Evolutionary conservation across 768 basidiomycete species (phyloP), one percentile per base, ranked within the genome.

Genomic region (Auricularia auricula-judae): DNA sequence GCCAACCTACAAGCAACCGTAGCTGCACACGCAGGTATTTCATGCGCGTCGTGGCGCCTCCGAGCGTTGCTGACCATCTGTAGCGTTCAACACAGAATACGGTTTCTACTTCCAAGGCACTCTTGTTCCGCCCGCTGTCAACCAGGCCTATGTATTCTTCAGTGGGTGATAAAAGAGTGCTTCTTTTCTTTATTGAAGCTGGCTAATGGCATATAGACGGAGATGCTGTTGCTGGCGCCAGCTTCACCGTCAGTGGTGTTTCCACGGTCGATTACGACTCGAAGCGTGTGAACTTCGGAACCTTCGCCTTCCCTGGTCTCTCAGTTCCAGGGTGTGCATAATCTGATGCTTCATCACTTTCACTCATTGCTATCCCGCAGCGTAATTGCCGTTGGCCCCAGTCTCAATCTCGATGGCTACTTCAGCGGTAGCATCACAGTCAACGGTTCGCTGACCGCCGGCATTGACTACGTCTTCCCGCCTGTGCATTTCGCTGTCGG

Each of bases 71-170:
- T 21, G 21, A 18, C 16, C 5, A 8, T 8, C 10, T 18, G 8
- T 12, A 51, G 47, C 18, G 10, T 51, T 43, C 39, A 59, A 64
- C n/a, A 21, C 36, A 51, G 18, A 29, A n/a, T 64, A 56, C 23
- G 64, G 64, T 12, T 64, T 56, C 33, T 64, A 64, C 56, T n/a
- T 62, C 16, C 18, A 64, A 62, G 64, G 29, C 12, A 60, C 64
- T 14, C n/a, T 64, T 18, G 60, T 64, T 16, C 64, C 64, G 11
- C 64, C 56, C 4, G 36, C n/a, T 43, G 23, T 64, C 23, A 36
- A 64, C 8, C 18, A 34, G 56, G 53, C 56, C 5, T 64, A 63
- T 36, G 62, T 64, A n/a, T 64, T 23, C 36, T 29, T 64, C 36
- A 62, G 39, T 42, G 12, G 8, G 39, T 42, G 8, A 29, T 14